phyloP scores from a whole-genome alignment of 768 basidiomycete genomes.

The Suillus discolor region DNA sequence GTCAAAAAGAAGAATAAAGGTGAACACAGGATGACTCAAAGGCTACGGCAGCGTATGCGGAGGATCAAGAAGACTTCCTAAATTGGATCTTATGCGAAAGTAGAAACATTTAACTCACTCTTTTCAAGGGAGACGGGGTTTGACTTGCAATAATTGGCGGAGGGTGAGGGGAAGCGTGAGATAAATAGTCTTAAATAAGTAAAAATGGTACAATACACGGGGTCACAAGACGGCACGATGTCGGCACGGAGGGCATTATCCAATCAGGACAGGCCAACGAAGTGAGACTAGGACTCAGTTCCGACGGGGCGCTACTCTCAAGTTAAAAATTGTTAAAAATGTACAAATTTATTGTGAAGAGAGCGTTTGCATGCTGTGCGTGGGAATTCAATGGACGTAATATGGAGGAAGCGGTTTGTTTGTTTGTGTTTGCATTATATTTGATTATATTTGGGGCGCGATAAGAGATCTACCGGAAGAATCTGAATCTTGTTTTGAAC shows the following conservation, averaged over 20 bases:
- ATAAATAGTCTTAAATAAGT: background rate
- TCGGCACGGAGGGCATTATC: conserved; percentile 1
- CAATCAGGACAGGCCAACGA: background rate
- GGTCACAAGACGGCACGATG: background rate
- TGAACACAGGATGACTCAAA: background rate
- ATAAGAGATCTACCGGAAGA: conserved; percentile 30
- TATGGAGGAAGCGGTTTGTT: conserved; percentile 6
- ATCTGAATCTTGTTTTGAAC: conserved; percentile 25
- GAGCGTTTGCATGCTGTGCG: conserved; percentile 29
- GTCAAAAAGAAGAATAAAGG: conserved; percentile 1
- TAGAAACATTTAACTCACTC: conserved; percentile 1
- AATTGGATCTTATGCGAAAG: background rate
- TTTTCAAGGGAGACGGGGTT: conserved; percentile 3
- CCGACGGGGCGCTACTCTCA: conserved; percentile 6
- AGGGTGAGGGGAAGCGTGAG: conserved; percentile 15
- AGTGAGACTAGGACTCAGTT: conserved; percentile 20
- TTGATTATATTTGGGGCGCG: conserved; percentile 18
- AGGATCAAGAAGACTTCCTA: background rate
- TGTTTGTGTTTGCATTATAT: conserved; percentile 28
- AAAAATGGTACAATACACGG: conserved; percentile 5
- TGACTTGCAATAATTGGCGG: background rate
- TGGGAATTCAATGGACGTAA: conserved; percentile 36
- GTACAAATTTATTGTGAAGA: conserved; percentile 5
- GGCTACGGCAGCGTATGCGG: background rate
- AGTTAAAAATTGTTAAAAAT: conserved; percentile 1